These are phyloP conservation scores for Populus ilicifolia DNA, from an alignment of 345 rosid genomes.

Conservation along the genomic window DNA sequence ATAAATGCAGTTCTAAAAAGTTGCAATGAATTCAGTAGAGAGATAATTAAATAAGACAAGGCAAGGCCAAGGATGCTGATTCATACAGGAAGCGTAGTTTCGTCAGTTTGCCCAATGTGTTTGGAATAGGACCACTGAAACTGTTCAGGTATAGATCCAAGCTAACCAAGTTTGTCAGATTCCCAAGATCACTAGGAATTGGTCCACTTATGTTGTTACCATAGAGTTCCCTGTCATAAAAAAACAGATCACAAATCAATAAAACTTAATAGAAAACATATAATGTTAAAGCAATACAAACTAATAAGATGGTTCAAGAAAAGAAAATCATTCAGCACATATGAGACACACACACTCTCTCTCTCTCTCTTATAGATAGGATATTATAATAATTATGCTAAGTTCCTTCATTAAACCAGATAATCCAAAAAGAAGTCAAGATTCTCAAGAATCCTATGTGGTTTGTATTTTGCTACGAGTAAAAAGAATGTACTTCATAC, in stretches of 20 bases:
- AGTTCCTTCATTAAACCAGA: too few species aligned
- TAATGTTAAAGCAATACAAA: background rate
- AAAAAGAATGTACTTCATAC: background rate
- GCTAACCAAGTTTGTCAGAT: slow-evolving; percentile 39
- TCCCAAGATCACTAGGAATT: slow-evolving; percentile 37
- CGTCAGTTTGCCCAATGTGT: slow-evolving; percentile 33
- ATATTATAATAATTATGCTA: too few species aligned
- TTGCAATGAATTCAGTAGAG: background rate
- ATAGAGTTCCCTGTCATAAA: slow-evolving; percentile 34
- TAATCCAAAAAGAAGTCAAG: too few species aligned
- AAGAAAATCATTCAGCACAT: background rate
- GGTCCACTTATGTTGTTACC: slow-evolving; percentile 38
- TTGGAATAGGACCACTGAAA: slow-evolving; percentile 37
- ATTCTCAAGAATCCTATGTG: too few species aligned
- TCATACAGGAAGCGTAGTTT: slow-evolving; percentile 37
- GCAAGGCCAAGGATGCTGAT: slow-evolving; percentile 8
- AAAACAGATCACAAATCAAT: background rate
- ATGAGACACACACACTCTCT: background rate
- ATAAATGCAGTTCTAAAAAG: background rate
- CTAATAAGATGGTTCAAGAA: background rate
- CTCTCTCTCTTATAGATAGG: too few species aligned
- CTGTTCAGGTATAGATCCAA: slow-evolving; percentile 44
- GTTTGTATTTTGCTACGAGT: background rate
- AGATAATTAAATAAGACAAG: background rate
- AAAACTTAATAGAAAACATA: background rate